Evolutionary conservation across 352 stramenopile genomes (phyloP).

Genomic region (Phytophthora kernoviae): DNA sequence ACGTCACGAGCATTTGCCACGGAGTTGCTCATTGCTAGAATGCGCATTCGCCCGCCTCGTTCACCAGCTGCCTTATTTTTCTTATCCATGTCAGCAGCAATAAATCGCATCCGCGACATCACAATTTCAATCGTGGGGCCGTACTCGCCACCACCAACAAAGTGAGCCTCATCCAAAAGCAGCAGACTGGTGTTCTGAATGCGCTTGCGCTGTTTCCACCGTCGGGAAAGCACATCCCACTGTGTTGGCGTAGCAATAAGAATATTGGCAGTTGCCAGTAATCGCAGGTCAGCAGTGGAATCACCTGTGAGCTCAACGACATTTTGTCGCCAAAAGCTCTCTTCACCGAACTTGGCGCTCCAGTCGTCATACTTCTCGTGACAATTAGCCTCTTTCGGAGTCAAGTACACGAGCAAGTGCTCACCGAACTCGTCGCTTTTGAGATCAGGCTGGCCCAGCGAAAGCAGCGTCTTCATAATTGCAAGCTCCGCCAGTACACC

Average conservation of each 20-base stretch:
- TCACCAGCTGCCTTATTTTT: conserved; percentile 51
- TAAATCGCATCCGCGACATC: conserved; percentile 98
- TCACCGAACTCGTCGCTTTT: conserved; percentile 69
- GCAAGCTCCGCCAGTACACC: conserved; percentile 95
- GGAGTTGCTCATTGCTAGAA: conserved; percentile 96
- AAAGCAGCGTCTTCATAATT: conserved; percentile 92
- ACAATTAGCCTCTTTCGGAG: conserved; percentile 84
- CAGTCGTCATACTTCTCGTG: conserved; percentile 83
- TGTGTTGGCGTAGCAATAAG: conserved; percentile 94
- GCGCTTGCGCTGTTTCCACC: conserved; percentile 97
- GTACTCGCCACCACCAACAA: conserved; percentile 91
- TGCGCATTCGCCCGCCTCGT: conserved; percentile 71
- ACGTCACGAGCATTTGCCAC: conserved; percentile 98
- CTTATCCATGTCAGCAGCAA: conserved; percentile 90
- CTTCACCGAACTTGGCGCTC: conserved; percentile 82
- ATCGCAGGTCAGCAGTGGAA: conserved; percentile 90
- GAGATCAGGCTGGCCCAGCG: conserved; percentile 54
- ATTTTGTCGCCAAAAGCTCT: conserved; percentile 79
- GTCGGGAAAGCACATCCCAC: conserved; percentile 96
- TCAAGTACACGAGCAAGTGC: conserved; percentile 94
- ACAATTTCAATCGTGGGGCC: conserved; percentile 97
- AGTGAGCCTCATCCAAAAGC: conserved; percentile 98
- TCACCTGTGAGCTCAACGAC: conserved; percentile 96
- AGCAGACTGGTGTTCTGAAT: conserved; percentile 95
- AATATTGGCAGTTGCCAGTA: conserved; percentile 92